Percentiles rank a stretch among this genome's conserved stretches.
These are phyloP conservation scores for Syncephalastrum contaminatum DNA, from an alignment of 371 early-diverging fungal genomes.

Conservation along the genomic window DNA sequence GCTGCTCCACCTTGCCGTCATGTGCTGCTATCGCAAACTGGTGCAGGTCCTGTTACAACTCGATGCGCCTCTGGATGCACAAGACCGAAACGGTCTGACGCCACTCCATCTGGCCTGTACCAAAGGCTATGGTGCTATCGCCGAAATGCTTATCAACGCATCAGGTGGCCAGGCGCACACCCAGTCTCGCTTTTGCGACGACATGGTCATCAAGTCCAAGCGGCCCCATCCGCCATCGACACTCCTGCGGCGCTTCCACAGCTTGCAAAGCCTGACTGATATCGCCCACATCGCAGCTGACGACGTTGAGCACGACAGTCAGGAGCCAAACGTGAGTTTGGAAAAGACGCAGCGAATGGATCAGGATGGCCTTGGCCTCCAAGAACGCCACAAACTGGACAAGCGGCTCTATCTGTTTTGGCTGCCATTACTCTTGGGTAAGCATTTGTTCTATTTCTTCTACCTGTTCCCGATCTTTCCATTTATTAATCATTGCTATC, in stretches of 20 bases:
- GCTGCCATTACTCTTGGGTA: conserved; percentile 35
- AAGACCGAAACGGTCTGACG: conserved; percentile 36
- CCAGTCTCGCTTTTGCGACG: neutral
- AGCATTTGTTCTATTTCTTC: conserved; percentile 1
- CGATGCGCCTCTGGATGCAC: conserved; percentile 7
- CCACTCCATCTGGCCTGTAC: conserved; percentile 37
- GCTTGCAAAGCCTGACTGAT: conserved; percentile 4
- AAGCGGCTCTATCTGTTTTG: conserved; percentile 34
- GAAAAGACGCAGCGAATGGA: conserved; percentile 16
- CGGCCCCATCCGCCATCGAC: no score
- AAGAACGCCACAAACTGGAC: conserved; percentile 23
- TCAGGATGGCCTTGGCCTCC: conserved; percentile 25
- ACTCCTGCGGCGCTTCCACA: conserved; percentile 20
- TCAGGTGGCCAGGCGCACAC: neutral
- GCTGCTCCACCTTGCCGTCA: conserved; percentile 36
- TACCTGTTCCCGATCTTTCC: neutral
- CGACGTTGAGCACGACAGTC: no score
- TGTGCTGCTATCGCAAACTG: conserved; percentile 19
- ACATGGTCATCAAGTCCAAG: neutral
- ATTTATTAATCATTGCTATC: neutral
- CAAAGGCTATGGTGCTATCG: conserved; percentile 19
- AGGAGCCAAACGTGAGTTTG: conserved; percentile 1
- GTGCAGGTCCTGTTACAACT: conserved; percentile 14
- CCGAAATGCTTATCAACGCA: conserved; percentile 54
- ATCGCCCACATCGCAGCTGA: no score